Base-by-base conservation (phyloP, 495 filamentous ascomycete species). In the Xylaria acuta region DNA sequence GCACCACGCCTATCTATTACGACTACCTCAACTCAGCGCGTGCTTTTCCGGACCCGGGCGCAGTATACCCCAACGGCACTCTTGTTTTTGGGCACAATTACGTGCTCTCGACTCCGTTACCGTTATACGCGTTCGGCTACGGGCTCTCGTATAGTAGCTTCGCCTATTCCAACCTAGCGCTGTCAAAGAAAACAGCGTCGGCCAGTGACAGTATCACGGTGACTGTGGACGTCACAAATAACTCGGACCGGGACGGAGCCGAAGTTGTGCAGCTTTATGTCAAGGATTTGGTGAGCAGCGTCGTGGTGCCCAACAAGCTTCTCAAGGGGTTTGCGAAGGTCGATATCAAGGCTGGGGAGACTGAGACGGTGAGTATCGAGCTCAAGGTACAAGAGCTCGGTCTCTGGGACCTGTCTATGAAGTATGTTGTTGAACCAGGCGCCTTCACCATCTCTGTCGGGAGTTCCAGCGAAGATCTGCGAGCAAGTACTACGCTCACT, bases 251-350 rank as follows among this genome's bases (percentile, higher is more conserved):
- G 1, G 88, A 89, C 49, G 90, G 88, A 0, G 85, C 87, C 5
- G 90, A 93, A 76, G 90, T 92, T 34, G 89, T 93, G 65, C 91
- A 93, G 78, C 80, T 91, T 11, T 93, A 93, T 69, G 81, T 93
- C 32, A 84, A 83, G 22, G 88, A 91, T 73, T 79, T 88, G 59
- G 83, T 91, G 70, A 81, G 88, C 14, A 87, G 87, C n/a, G 87
- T 90, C 1, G 87, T 90, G 16, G 87, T 90, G 66, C 91, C 92
- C 5, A 91, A 91, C 74, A 85, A 87, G 51, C 81, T 88, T 79
- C 80, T 93, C 18, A 91, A 89, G 80, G 91, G 91, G 0, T 93
- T 93, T 76, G 79, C 84, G n/a, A 93, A 93, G 82, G 87, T 92
- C 5, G 74, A 84, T 25, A 79, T 93, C 51, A 83, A 82, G 58